Percentiles rank a stretch among this genome's conserved stretches.
Conservation (phyloP, 495 filamentous ascomycete genomes). For the Gamarada debralockiae region DNA sequence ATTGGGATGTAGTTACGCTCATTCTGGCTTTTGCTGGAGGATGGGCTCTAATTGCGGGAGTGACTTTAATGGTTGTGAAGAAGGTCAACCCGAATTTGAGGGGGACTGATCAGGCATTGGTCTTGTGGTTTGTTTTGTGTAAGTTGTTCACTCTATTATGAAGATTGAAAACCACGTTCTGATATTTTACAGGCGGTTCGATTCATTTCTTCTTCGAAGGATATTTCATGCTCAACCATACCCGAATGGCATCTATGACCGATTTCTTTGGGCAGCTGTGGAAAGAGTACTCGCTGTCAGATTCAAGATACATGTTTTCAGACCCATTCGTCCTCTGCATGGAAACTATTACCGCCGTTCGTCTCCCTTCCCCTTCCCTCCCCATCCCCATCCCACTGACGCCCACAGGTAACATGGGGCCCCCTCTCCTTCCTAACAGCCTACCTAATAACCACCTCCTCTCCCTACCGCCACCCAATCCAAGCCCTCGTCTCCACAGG, state of each 20-base stretch:
- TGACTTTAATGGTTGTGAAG: slow-evolving; percentile 38
- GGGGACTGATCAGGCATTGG: slow-evolving; percentile 38
- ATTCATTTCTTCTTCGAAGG: slow-evolving; percentile 58
- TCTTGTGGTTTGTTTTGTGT: slow-evolving; percentile 61
- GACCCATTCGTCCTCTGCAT: slow-evolving; percentile 52
- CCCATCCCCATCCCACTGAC: background rate
- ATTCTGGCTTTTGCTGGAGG: slow-evolving; percentile 43
- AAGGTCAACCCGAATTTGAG: slow-evolving; percentile 35
- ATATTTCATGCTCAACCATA: slow-evolving; percentile 46
- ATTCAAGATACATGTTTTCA: slow-evolving; percentile 52
- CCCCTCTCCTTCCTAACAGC: slow-evolving; percentile 49
- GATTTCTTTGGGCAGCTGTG: slow-evolving; percentile 56
- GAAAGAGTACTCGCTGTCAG: slow-evolving; percentile 58
- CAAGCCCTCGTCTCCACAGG: slow-evolving; percentile 50
- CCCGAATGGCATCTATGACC: slow-evolving; percentile 35
- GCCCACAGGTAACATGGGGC: slow-evolving; percentile 43
- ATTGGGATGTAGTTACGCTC: slow-evolving; percentile 41
- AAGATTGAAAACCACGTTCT: background rate
- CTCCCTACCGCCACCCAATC: slow-evolving; percentile 48
- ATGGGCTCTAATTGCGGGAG: slow-evolving; percentile 38
- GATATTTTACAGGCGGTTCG: slow-evolving; percentile 34
- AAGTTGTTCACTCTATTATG: slow-evolving; percentile 14
- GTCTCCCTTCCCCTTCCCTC: background rate
- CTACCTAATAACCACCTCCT: slow-evolving; percentile 37
- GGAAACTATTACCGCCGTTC: slow-evolving; percentile 50